phyloP scores from a whole-genome alignment of 371 early-diverging fungal species.

The Mucor velutinosus region DNA sequence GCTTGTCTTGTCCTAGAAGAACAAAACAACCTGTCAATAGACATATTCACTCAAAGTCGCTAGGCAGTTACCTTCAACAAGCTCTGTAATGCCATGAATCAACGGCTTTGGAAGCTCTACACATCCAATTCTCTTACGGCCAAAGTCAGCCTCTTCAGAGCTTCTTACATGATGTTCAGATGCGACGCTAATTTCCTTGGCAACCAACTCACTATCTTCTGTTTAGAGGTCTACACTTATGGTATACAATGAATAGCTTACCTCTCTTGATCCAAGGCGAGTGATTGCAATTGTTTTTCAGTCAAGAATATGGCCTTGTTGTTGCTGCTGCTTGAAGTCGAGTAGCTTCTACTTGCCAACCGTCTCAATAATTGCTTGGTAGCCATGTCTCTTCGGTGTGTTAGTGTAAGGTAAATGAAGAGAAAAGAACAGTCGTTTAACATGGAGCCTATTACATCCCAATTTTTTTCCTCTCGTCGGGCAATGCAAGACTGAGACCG shows the following conservation, averaged over 20 bases:
- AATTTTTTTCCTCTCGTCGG: neutral
- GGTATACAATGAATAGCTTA: neutral
- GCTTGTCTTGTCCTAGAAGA: constrained; percentile 49
- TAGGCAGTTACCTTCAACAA: constrained; percentile 32
- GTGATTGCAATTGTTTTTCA: constrained; percentile 24
- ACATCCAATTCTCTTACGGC: constrained; percentile 71
- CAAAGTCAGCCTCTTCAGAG: constrained; percentile 73
- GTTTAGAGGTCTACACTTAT: neutral
- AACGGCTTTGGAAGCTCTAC: constrained; percentile 62
- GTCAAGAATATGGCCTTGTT: constrained; percentile 30
- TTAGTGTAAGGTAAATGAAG: neutral
- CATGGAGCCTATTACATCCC: neutral
- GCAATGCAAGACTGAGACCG: neutral
- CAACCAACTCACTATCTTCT: constrained; percentile 1
- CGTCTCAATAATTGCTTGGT: neutral
- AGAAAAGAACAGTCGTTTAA: neutral
- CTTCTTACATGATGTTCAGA: constrained; percentile 45
- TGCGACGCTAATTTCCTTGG: constrained; percentile 9
- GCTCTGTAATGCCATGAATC: constrained; percentile 47
- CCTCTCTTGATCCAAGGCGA: constrained; percentile 12
- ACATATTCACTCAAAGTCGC: neutral
- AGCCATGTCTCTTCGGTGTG: neutral
- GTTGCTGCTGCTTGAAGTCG: neutral
- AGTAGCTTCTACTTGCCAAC: neutral
- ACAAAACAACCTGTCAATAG: neutral